These are phyloP conservation scores for Pinus taeda DNA, from an alignment of 75 land plant species.

Conservation along the genomic window DNA sequence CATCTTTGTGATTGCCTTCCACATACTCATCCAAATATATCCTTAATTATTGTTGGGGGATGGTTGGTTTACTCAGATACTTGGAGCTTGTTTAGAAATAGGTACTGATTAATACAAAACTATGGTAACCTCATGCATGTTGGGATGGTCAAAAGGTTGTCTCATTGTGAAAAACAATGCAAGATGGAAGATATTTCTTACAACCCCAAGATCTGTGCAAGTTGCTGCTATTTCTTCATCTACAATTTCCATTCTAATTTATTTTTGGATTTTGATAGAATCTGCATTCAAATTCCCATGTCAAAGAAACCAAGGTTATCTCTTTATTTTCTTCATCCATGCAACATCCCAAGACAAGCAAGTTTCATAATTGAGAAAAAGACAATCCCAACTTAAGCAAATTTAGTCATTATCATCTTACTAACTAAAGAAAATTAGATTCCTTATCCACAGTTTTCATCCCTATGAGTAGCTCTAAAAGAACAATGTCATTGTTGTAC, in stretches of 20 bases:
- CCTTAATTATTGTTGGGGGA: no score
- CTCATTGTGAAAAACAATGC: no score
- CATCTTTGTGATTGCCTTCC: no score
- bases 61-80: no score
- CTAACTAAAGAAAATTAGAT: no score
- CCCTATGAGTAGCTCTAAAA: constrained; percentile 93
- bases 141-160: no score
- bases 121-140: no score
- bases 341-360: not conserved
- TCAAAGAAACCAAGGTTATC: not conserved
- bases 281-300: constrained; percentile 37
- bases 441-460: constrained; percentile 81
- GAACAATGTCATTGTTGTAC: constrained; percentile 90
- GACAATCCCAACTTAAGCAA: not conserved
- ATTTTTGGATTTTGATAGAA: constrained; percentile 63
- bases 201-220: constrained; percentile 64
- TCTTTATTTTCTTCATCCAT: not conserved
- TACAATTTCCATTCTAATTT: constrained; percentile 75
- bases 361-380: not conserved
- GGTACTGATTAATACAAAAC: no score
- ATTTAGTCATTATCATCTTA: no score
- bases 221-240: constrained; percentile 68
- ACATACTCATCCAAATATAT: no score
- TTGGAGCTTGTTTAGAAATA: no score
- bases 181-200: no score